Percentiles rank a stretch among this genome's conserved stretches.
Conservation (phyloP, 2,329 filamentous ascomycete species). For the Chaetomium sp. region DNA sequence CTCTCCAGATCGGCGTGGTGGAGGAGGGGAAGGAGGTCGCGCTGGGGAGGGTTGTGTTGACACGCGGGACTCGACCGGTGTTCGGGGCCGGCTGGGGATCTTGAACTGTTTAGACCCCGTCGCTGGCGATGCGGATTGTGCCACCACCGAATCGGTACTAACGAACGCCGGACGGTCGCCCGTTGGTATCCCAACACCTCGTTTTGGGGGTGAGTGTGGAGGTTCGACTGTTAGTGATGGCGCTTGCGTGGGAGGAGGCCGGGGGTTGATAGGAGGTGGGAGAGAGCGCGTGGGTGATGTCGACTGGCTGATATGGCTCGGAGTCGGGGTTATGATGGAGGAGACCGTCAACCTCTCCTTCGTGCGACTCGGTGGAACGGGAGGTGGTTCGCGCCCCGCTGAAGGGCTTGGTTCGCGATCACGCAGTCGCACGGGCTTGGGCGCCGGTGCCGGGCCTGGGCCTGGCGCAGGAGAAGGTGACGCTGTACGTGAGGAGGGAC, state of each 20-base stretch:
- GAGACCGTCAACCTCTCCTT: conserved; percentile 23
- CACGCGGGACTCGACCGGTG: conserved; percentile 42
- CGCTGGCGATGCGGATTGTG: conserved; percentile 34
- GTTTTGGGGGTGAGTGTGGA: conserved; percentile 61
- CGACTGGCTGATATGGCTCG: conserved; percentile 24
- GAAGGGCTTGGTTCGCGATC: conserved; percentile 36
- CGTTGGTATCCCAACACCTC: conserved; percentile 27
- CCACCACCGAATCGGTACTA: conserved; percentile 39
- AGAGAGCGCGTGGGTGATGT: conserved; percentile 39
- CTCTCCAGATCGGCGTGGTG: conserved; percentile 56
- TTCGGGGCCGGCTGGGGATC: conserved; percentile 50
- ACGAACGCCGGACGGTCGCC: conserved; percentile 42
- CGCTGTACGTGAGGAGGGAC: conserved; percentile 30
- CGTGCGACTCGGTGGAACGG: conserved; percentile 20
- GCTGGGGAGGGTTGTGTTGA: conserved; percentile 44
- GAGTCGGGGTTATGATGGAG: conserved; percentile 40
- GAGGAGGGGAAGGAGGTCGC: conserved; percentile 56
- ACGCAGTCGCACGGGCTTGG: conserved; percentile 39
- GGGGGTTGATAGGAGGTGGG: conserved; percentile 41
- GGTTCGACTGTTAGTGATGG: conserved; percentile 65
- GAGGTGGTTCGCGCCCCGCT: conserved; percentile 30
- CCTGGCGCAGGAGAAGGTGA: conserved; percentile 27
- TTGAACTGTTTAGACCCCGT: conserved; percentile 42
- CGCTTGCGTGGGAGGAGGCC: conserved; percentile 35
- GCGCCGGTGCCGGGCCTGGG: conserved; percentile 10